A percentile compares a stretch with the other conserved stretches of the same genome.
Evolutionary conservation across 2,329 filamentous ascomycete genomes (phyloP).

Genomic region (Cercospora nicotianae): DNA sequence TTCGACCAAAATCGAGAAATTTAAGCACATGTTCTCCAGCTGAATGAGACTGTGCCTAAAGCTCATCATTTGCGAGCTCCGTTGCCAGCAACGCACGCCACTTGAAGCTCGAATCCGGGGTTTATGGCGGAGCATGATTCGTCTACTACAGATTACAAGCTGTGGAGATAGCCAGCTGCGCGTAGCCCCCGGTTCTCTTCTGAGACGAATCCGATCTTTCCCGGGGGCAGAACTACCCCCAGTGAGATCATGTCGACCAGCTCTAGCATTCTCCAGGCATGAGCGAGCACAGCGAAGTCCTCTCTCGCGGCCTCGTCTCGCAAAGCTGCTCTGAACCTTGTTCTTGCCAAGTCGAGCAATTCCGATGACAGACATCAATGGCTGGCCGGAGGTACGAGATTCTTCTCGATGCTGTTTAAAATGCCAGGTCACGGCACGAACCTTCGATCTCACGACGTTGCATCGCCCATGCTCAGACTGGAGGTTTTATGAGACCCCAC

Average conservation of each 20-base stretch:
- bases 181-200: neutral
- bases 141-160: neutral
- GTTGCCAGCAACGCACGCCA: neutral
- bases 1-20: slow-evolving; percentile 73
- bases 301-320: neutral
- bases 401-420: neutral
- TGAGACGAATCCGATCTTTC: neutral
- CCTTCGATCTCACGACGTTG: neutral
- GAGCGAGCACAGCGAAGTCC: neutral
- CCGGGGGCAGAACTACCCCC: neutral
- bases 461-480: neutral
- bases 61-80: neutral
- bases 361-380: neutral
- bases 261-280: neutral
- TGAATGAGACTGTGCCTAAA: neutral
- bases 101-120: neutral
- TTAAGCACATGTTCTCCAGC: slow-evolving; percentile 51
- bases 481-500: neutral
- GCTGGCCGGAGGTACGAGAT: neutral
- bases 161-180: neutral
- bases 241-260: neutral
- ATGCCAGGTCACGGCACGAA: neutral
- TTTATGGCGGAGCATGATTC: neutral
- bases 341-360: neutral
- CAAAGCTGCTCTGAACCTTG: neutral